Base-by-base conservation (phyloP, 257 asterid species). In the Linaria vulgaris region DNA sequence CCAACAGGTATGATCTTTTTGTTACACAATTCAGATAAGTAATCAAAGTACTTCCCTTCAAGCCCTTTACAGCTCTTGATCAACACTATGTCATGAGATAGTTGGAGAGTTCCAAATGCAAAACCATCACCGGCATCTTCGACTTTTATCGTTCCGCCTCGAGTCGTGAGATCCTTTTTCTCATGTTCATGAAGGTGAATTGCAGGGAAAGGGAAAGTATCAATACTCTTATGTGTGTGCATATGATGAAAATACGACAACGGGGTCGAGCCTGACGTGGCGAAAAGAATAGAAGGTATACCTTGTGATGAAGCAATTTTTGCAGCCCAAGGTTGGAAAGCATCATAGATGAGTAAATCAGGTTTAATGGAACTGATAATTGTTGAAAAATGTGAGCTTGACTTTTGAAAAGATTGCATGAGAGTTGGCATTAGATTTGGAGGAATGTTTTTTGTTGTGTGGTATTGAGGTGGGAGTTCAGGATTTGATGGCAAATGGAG, bases 371-470 rank as follows among this genome's bases (percentile, higher is more conserved):
- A 5, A 1, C 59, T 20, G 44, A 78, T 31, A 16, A 78, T 68
- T 17, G 64, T 46, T 24, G 61, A 48, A 37, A 79, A 75, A 7
- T 12, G 17, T 0, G 73, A 16, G 23, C 43, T 59, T 2, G 76
- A 68, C 62, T 7, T 46, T 9, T 78, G 76, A 31, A 78, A 78
- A 61, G 80, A 76, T 3, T 56, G 30, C 56, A 71, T 45, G 0
- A 78, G 78, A 12, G 49, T 44, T 2, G 59, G 66, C 72, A 75
- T 54, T 49, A 78, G 80, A 19, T 52, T 63, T 55, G 76, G 74
- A 8, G 83, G 83, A 3, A 72, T 37, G 74, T 72, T 72, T 12
- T 74, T 78, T 43, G 78, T 78, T 10, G 83, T 71, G 62, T 78
- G 80, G 75, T 62, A 78, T 25, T 63, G 57, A 4, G 78, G 78